Base-by-base conservation (phyloP, 805 yeast genomes). In the Yamadazyma nakazawae region DNA sequence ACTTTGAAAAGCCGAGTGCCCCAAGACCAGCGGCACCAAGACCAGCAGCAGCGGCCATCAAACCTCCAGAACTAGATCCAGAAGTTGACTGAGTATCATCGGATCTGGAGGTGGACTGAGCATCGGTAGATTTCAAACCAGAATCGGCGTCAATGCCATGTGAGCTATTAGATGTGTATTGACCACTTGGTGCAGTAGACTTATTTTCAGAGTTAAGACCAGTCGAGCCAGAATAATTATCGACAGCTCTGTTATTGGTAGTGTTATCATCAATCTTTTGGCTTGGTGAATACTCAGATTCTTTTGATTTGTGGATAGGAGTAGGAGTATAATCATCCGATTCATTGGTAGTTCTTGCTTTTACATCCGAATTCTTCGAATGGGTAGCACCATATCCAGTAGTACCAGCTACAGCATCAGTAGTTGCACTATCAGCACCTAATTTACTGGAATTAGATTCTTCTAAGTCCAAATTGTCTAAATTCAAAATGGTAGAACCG, bases 401-500 rank as follows among this genome's bases (percentile, higher is more conserved):
- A 25, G 28, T 8, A 37, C 37, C 45, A 14, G 16, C n/a, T n/a
- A n/a, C 25, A 30, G 37, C 16, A 35, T 34, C 35, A 26, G 30
- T 21, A 24, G 19, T 19, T 5, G 47, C 46, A 39, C 19, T 28
- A 6, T 19, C 7, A 21, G 24, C 24, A 7, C 24, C 7, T 5
- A 21, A 21, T 21, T 21, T 36, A 41, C 19, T 14, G 14, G 11
- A 24, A 35, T 31, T 12, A 36, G 37, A 12, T 28, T 13, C 32
- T 25, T 26, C 34, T 40, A 37, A 2, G 3, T 19, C 35, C n/a
- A 32, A 12, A 35, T 18, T 30, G 19, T 30, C 40, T 12, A 41
- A 32, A n/a, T 12, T 38, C 39, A 44, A 17, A 31, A 44, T 42
- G 2, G 48, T 19, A 3, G 42, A 39, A 18, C 64, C 67, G 16